These are phyloP conservation scores for Myotisia sp. DNA, from an alignment of 2,329 filamentous ascomycete genomes.

Conservation along the genomic window DNA sequence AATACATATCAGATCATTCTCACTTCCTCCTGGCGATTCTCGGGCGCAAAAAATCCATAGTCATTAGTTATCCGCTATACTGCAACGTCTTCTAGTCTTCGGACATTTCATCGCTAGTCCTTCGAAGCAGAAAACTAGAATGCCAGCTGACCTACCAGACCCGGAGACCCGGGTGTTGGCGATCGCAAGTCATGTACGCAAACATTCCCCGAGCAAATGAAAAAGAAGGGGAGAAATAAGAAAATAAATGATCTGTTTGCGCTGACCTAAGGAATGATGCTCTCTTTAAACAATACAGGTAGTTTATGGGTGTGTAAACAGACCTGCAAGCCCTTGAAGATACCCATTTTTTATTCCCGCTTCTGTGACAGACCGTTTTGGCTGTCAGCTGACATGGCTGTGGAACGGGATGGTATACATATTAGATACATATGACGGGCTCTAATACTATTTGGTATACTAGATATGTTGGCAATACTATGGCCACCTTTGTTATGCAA, in stretches of 20 bases:
- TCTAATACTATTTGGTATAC: constrained; percentile 3
- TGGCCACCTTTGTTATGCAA: constrained; percentile 90
- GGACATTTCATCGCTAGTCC: too few species aligned
- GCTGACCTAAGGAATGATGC: too few species aligned
- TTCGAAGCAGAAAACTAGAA: too few species aligned
- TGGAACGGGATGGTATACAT: background rate
- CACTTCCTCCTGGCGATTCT: too few species aligned
- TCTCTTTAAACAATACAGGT: constrained; percentile 42
- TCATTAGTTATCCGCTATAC: too few species aligned
- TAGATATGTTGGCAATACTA: constrained; percentile 96
- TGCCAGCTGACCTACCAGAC: constrained; percentile 29
- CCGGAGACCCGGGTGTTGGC: constrained; percentile 62
- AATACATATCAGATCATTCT: too few species aligned
- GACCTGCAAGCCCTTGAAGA: background rate
- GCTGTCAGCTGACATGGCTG: background rate
- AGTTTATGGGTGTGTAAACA: constrained; percentile 21
- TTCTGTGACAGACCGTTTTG: background rate
- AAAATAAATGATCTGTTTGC: background rate
- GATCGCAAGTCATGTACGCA: constrained; percentile 83
- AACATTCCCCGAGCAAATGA: constrained; percentile 9
- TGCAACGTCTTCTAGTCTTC: too few species aligned
- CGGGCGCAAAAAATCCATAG: too few species aligned
- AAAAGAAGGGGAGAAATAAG: background rate
- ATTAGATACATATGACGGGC: background rate
- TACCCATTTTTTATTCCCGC: background rate